Conservation (phyloP, 371 early-diverging fungal genomes). For the Zychaea mexicana region DNA sequence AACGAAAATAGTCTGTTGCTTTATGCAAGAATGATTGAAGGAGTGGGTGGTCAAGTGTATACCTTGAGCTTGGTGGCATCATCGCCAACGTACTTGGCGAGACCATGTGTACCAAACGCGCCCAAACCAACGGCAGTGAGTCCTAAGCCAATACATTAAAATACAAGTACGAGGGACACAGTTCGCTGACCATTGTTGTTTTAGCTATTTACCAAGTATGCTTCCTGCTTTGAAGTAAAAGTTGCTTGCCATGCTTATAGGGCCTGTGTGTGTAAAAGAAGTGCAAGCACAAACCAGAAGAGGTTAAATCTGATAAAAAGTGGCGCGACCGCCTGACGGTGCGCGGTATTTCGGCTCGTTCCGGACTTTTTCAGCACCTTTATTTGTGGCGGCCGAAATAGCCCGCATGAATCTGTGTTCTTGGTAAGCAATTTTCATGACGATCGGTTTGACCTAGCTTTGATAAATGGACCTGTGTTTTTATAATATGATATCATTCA, state of each 20-base stretch:
- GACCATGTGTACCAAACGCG: constrained; percentile 80
- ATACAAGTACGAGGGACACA: constrained; percentile 3
- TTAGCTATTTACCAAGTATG: neutral
- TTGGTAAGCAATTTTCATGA: too few relatives aligned
- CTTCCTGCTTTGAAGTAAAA: neutral
- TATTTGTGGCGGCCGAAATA: too few relatives aligned
- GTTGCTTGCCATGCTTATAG: neutral
- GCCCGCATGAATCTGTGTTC: too few relatives aligned
- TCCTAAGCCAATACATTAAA: too few relatives aligned
- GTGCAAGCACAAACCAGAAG: neutral
- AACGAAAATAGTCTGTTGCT: neutral
- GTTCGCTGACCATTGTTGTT: neutral
- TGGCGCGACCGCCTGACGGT: too few relatives aligned
- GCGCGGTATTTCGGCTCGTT: neutral
- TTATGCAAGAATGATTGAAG: neutral
- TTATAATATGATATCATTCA: too few relatives aligned
- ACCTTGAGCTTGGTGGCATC: constrained; percentile 58
- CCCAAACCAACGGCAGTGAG: constrained; percentile 69
- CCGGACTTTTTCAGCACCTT: too few relatives aligned
- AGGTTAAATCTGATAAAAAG: neutral
- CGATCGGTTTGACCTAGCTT: too few relatives aligned
- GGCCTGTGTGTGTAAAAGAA: neutral
- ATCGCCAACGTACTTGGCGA: constrained; percentile 65
- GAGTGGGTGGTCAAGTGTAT: neutral
- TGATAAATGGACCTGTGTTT: too few relatives aligned